Percentiles rank a stretch among this genome's conserved stretches.
phyloP scores from a whole-genome alignment of 192 early-diverging fungal species.

The Helicostylum pulchrum region DNA sequence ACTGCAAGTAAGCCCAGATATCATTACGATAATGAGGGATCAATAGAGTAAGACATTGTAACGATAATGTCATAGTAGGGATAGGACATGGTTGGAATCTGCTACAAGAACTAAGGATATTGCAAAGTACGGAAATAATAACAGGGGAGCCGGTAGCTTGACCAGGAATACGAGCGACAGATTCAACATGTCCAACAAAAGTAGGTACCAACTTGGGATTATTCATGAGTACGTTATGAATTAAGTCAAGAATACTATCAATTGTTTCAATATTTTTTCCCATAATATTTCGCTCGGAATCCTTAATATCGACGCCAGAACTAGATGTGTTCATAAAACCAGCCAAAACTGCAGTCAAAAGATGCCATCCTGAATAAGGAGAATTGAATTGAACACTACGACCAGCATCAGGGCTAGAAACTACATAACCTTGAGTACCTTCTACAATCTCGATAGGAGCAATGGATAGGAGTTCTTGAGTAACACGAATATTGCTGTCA shows the following conservation, averaged over 20 bases:
- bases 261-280: constrained; percentile 21
- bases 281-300: constrained; percentile 1
- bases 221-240: constrained; percentile 12
- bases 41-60: constrained; percentile 18
- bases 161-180: not conserved
- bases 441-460: constrained; percentile 12
- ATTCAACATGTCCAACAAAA: constrained; percentile 15
- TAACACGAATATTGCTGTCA: not conserved
- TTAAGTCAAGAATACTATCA: constrained; percentile 18
- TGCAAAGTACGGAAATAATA: constrained; percentile 7
- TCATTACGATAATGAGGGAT: constrained; percentile 22
- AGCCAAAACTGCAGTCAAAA: constrained; percentile 15
- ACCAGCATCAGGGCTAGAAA: constrained; percentile 1
- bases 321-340: not conserved
- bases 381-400: constrained; percentile 18
- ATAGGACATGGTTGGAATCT: not conserved
- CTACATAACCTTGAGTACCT: constrained; percentile 8
- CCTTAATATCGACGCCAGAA: not conserved
- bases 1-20: constrained; percentile 23
- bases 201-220: constrained; percentile 2
- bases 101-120: constrained; percentile 6
- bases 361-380: constrained; percentile 27
- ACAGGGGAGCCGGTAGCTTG: not conserved
- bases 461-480: not conserved
- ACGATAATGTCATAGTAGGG: constrained; percentile 8